A percentile compares a stretch with the other conserved stretches of the same genome.
Evolutionary conservation across 768 basidiomycete species (phyloP).

Genomic region (Termitomyces heimii): DNA sequence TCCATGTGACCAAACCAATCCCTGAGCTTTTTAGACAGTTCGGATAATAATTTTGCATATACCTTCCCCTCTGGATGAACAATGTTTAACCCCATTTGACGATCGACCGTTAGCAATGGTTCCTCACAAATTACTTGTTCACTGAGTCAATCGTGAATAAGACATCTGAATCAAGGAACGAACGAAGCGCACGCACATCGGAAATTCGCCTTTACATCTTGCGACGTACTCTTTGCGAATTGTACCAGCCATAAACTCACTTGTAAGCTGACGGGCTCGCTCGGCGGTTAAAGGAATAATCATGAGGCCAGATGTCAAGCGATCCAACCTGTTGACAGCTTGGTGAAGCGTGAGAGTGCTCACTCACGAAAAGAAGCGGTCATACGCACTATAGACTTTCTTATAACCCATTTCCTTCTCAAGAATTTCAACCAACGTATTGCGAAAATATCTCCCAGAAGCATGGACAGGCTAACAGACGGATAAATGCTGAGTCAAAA

Average conservation of each 20-base stretch:
- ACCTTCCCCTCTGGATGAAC: constrained; percentile 96
- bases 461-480: constrained; percentile 78
- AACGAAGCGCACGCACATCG: constrained; percentile 48
- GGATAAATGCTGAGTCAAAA: constrained; percentile 4
- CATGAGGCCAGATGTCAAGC: constrained; percentile 94
- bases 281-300: constrained; percentile 74
- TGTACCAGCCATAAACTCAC: constrained; percentile 76
- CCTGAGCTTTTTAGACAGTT: neutral
- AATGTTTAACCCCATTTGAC: constrained; percentile 95
- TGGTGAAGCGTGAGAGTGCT: constrained; percentile 7
- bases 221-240: constrained; percentile 94
- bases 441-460: constrained; percentile 83
- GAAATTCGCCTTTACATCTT: constrained; percentile 79
- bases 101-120: constrained; percentile 85
- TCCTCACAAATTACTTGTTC: constrained; percentile 80
- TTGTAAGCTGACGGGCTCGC: constrained; percentile 64
- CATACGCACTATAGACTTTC: constrained; percentile 74
- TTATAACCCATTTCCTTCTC: constrained; percentile 77
- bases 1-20: neutral
- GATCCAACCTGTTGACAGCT: constrained; percentile 94
- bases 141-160: constrained; percentile 28
- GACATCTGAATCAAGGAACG: neutral
- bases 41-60: constrained; percentile 7
- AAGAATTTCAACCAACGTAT: constrained; percentile 85
- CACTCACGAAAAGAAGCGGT: neutral